Conservation (phyloP, 2,329 filamentous ascomycete genomes). For the Xylariomycetidae sp. region DNA sequence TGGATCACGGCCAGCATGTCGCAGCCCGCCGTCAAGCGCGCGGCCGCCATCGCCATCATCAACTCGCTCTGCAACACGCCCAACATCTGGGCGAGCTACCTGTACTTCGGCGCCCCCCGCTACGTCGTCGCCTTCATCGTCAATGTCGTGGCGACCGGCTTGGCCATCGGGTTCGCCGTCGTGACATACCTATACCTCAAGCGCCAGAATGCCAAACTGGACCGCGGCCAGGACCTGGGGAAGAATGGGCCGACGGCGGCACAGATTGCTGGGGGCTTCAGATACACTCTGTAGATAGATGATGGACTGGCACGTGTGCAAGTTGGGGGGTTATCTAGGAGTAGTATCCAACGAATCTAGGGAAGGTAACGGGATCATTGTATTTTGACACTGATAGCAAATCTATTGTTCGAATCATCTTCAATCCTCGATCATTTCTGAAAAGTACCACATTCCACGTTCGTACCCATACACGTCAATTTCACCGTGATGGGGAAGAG, state of each 20-base stretch:
- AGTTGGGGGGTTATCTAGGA: too few relatives aligned
- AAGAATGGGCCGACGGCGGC: slow-evolving; percentile 23
- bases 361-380: too few relatives aligned
- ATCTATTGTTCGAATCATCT: too few relatives aligned
- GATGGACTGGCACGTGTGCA: too few relatives aligned
- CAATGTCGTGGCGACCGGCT: slow-evolving; percentile 20
- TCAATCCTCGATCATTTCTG: too few relatives aligned
- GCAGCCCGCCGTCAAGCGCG: slow-evolving; percentile 21
- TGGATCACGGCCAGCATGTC: slow-evolving; percentile 23
- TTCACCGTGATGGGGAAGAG: too few relatives aligned
- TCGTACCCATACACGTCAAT: too few relatives aligned
- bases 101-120: slow-evolving; percentile 21
- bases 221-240: slow-evolving; percentile 18
- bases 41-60: slow-evolving; percentile 23
- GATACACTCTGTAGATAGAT: slow-evolving; percentile 15
- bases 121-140: slow-evolving; percentile 24
- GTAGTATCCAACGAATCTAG: too few relatives aligned
- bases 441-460: too few relatives aligned
- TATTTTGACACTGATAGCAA: too few relatives aligned
- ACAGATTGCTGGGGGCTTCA: slow-evolving; percentile 22
- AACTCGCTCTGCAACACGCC: slow-evolving; percentile 25
- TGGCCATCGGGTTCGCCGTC: slow-evolving; percentile 23
- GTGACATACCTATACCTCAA: slow-evolving; percentile 21
- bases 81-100: slow-evolving; percentile 24
- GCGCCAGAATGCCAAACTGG: slow-evolving; percentile 22